Conservation (phyloP, 1,284 basidiomycete genomes). For the Marasmius oreades region DNA sequence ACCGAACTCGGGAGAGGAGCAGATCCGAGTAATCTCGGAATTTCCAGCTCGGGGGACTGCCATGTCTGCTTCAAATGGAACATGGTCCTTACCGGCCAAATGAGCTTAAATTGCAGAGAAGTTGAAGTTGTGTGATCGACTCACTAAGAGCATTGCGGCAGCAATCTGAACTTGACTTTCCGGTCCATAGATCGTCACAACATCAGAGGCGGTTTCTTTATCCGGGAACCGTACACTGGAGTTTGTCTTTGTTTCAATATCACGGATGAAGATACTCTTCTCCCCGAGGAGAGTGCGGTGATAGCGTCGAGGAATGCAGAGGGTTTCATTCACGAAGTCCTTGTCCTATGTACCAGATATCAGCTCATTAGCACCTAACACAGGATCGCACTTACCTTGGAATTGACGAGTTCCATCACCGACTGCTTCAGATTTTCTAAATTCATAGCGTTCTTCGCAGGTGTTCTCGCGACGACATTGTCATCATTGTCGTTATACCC, state of each 20-base stretch:
- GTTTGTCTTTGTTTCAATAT: conserved; percentile 96
- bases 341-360: conserved; percentile 65
- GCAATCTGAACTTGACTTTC: conserved; percentile 97
- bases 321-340: conserved; percentile 92
- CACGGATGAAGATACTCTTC: conserved; percentile 95
- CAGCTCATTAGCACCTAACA: conserved; percentile 5
- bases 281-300: conserved; percentile 94
- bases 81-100: conserved; percentile 70
- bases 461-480: conserved; percentile 96
- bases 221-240: conserved; percentile 93
- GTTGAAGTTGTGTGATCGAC: conserved; percentile 23
- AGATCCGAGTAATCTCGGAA: conserved; percentile 72
- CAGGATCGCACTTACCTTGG: conserved; percentile 61
- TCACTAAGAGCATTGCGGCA: conserved; percentile 89
- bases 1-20: conserved; percentile 76
- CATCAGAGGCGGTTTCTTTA: conserved; percentile 90
- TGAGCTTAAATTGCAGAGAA: conserved; percentile 2
- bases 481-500: conserved; percentile 98
- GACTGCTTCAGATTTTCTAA: conserved; percentile 94
- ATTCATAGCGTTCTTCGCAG: conserved; percentile 96
- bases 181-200: conserved; percentile 92
- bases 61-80: conserved; percentile 97
- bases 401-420: conserved; percentile 96
- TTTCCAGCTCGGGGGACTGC: conserved; percentile 73
- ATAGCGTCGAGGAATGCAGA: conserved; percentile 91